Evolutionary conservation across 257 asterid genomes (phyloP), one percentile per base, ranked within the genome.

Genomic region (Anisodus acutangulus): DNA sequence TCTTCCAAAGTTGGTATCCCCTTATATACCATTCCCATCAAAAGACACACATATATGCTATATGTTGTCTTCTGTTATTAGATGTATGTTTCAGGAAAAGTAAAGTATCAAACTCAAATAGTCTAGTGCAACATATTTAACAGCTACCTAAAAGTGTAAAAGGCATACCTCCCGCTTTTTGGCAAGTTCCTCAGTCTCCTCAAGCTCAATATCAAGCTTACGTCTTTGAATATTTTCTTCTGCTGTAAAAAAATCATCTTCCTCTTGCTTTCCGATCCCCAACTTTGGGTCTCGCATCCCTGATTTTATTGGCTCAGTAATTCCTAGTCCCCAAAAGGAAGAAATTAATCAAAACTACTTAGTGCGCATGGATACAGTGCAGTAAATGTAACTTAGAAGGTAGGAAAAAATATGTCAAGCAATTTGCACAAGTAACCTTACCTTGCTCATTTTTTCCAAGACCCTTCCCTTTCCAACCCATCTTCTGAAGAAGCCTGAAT

Each of bases 401-500:
- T 37, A 11, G 67, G 12, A 37, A 43, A 39, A 82, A 11, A 41
- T 79, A 31, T 31, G 35, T 15, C 83, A 41, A 60, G 59, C 83
- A 60, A 60, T 62, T 62, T 19, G 74, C 54, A 47, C 49, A 63
- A 31, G 62, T 19, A 81, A 63, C 45, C 19, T 47, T 86, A 97
- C 99, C 99, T 93, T 94, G 99, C 86, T 97, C 99, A 84, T 97
- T 88, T 90, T 94, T 97, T 83, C 99, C 99, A 78, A 97, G 97
- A 71, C 99, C 99, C 88, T 95, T 95, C 66, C 99, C 99, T 89
- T 93, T 97, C 99, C 99, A 97, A 66, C 99, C 99, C 99, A 97
- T 97, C 92, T 93, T 97, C 86, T 97, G 99, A 43, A 97, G 97
- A 86, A 97, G 99, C 90, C 92, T 92, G 87, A 92, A 97, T 62